These are phyloP conservation scores for Calocybe gangraenosa DNA, from an alignment of 768 basidiomycete species.

Conservation along the genomic window DNA sequence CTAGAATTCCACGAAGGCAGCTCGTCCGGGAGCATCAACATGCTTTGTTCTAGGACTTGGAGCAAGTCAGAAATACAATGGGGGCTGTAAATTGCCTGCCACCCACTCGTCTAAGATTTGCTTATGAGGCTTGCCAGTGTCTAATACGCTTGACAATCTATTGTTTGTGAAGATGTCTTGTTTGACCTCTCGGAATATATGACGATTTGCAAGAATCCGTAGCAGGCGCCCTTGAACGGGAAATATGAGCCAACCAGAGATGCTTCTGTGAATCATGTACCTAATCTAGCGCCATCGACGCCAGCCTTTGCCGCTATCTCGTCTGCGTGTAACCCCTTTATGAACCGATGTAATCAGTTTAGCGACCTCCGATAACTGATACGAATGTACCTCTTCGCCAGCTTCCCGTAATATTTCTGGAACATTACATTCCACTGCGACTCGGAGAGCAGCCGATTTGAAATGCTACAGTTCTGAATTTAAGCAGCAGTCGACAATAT, in stretches of 20 bases:
- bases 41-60: conserved; percentile 24
- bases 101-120: conserved; percentile 21
- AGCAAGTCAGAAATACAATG: not conserved
- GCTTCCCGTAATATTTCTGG: conserved; percentile 31
- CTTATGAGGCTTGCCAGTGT: conserved; percentile 24
- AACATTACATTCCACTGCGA: conserved; percentile 21
- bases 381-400: conserved; percentile 21
- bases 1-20: conserved; percentile 22
- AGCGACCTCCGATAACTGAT: not conserved
- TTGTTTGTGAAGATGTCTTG: conserved; percentile 29
- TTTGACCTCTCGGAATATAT: conserved; percentile 31
- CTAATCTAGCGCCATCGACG: conserved; percentile 28
- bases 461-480: conserved; percentile 15
- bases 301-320: conserved; percentile 29
- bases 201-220: conserved; percentile 28
- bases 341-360: not conserved
- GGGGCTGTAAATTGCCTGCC: not conserved
- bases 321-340: conserved; percentile 31
- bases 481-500: not conserved
- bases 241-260: conserved; percentile 9
- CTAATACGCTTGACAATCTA: conserved; percentile 27
- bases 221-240: conserved; percentile 18
- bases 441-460: conserved; percentile 20
- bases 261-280: conserved; percentile 16
- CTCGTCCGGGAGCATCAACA: conserved; percentile 22